A percentile compares a stretch with the other conserved stretches of the same genome.
phyloP scores from a whole-genome alignment of 2,329 filamentous ascomycete genomes.

The Aspergillus aculeatus region DNA sequence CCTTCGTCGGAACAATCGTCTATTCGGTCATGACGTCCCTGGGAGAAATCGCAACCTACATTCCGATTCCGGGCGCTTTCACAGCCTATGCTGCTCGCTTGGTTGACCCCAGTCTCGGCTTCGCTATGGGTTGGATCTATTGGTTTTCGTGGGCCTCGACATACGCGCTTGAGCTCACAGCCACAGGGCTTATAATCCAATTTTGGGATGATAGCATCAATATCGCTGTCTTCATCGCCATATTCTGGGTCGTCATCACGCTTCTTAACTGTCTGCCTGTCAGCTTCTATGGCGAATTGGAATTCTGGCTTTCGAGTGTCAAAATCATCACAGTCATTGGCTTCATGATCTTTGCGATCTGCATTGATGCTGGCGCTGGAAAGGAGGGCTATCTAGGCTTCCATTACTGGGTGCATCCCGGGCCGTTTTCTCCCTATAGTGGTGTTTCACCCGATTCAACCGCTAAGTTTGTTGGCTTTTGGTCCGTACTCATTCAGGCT shows the following conservation, averaged over 20 bases:
- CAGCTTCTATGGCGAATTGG: slow-evolving; percentile 70
- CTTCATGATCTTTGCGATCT: slow-evolving; percentile 75
- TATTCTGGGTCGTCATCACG: slow-evolving; percentile 72
- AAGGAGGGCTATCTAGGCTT: slow-evolving; percentile 70
- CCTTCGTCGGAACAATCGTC: slow-evolving; percentile 69
- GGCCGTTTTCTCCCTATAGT: slow-evolving; percentile 62
- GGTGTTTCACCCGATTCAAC: slow-evolving; percentile 21
- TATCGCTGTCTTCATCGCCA: slow-evolving; percentile 69
- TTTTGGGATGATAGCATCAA: slow-evolving; percentile 66
- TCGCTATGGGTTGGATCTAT: slow-evolving; percentile 80
- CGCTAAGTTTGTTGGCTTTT: slow-evolving; percentile 65
- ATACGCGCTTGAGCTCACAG: slow-evolving; percentile 70
- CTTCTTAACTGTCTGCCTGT: slow-evolving; percentile 70
- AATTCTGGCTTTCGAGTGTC: slow-evolving; percentile 75
- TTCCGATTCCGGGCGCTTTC: slow-evolving; percentile 74
- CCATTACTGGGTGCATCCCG: slow-evolving; percentile 66
- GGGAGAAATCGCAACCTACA: slow-evolving; percentile 71
- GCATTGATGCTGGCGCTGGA: slow-evolving; percentile 70
- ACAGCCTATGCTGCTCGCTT: slow-evolving; percentile 74
- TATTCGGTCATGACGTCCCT: slow-evolving; percentile 70
- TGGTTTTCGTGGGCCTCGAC: slow-evolving; percentile 77
- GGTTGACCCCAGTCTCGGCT: slow-evolving; percentile 69
- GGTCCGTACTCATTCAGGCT: slow-evolving; percentile 48
- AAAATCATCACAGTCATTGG: slow-evolving; percentile 74
- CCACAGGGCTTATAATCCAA: slow-evolving; percentile 71